A percentile compares a stretch with the other conserved stretches of the same genome.
Evolutionary conservation across 2,329 filamentous ascomycete genomes (phyloP).

Genomic region (Pseudogymnoascus sp.): DNA sequence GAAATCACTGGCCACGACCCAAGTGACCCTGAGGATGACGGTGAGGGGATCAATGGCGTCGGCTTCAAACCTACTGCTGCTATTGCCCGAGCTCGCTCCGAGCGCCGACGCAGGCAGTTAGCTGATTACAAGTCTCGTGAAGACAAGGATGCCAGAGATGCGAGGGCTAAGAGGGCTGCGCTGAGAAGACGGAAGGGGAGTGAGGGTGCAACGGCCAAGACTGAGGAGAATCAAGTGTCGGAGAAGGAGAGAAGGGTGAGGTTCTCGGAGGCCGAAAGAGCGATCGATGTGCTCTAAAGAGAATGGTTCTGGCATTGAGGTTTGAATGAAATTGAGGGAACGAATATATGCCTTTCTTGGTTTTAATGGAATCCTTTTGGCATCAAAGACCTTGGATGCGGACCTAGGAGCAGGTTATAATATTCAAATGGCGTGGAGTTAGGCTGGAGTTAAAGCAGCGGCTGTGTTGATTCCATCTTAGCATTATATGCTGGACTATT

Average conservation of each 20-base stretch:
- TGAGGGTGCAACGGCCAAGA: constrained; percentile 13
- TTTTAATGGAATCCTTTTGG: not conserved
- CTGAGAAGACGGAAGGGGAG: constrained; percentile 32
- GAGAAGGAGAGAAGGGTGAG: constrained; percentile 25
- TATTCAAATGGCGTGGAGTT: not conserved
- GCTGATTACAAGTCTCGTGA: constrained; percentile 53
- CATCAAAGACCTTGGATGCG: not conserved
- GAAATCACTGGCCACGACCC: constrained; percentile 60
- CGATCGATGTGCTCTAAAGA: constrained; percentile 4
- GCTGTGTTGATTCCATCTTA: not conserved
- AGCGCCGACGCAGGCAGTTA: constrained; percentile 52
- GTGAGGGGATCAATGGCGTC: constrained; percentile 58
- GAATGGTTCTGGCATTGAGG: not conserved
- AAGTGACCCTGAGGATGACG: constrained; percentile 57
- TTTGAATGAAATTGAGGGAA: not conserved
- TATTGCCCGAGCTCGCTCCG: constrained; percentile 46
- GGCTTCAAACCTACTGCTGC: constrained; percentile 57
- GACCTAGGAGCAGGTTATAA: not conserved
- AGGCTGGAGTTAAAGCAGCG: not conserved
- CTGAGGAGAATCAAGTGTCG: constrained; percentile 16
- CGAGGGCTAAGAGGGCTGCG: constrained; percentile 46
- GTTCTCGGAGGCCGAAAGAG: constrained; percentile 22
- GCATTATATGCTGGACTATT: not conserved
- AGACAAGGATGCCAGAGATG: constrained; percentile 51
- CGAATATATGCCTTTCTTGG: not conserved